Evolutionary conservation across 106 monocot genomes (phyloP).

Genomic region (Platanthera guangdongensis): DNA sequence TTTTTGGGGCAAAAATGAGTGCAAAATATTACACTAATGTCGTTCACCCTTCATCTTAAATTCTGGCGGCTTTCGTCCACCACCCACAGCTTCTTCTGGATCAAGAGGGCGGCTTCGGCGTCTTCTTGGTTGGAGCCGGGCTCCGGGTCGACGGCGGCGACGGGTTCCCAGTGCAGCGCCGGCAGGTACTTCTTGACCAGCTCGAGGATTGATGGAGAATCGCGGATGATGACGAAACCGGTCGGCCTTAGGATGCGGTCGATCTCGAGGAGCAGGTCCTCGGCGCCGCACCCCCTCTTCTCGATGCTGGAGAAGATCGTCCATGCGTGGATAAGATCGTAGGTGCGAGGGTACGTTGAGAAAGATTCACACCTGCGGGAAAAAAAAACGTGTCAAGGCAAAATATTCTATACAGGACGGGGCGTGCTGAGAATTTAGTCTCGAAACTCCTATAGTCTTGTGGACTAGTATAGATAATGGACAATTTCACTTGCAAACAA

Average conservation of each 20-base stretch:
- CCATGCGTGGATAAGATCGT: slow-evolving; percentile 93
- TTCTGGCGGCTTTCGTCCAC: slow-evolving; percentile 22
- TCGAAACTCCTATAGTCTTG: too few species aligned
- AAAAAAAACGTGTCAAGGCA: not conserved
- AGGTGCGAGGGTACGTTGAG: slow-evolving; percentile 92
- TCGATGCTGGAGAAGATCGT: slow-evolving; percentile 68
- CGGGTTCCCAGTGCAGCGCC: slow-evolving; percentile 60
- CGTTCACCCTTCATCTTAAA: slow-evolving; percentile 1
- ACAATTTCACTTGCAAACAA: too few species aligned
- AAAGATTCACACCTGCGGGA: slow-evolving; percentile 75
- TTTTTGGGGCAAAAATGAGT: not conserved
- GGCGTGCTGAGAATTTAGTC: too few species aligned
- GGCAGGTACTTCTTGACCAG: slow-evolving; percentile 51
- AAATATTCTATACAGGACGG: too few species aligned
- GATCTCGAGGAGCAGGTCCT: slow-evolving; percentile 87
- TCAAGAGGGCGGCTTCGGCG: slow-evolving; percentile 43
- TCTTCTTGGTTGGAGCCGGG: slow-evolving; percentile 42
- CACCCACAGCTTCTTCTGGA: slow-evolving; percentile 62
- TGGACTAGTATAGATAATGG: too few species aligned
- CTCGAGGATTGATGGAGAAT: slow-evolving; percentile 40
- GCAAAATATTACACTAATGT: not conserved
- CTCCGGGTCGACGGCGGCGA: slow-evolving; percentile 38
- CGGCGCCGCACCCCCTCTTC: slow-evolving; percentile 68
- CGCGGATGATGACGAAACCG: slow-evolving; percentile 70
- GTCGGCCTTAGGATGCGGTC: slow-evolving; percentile 80